Evolutionary conservation across 2,329 filamentous ascomycete genomes (phyloP).

Genomic region (Pseudocercospora macadamiae): DNA sequence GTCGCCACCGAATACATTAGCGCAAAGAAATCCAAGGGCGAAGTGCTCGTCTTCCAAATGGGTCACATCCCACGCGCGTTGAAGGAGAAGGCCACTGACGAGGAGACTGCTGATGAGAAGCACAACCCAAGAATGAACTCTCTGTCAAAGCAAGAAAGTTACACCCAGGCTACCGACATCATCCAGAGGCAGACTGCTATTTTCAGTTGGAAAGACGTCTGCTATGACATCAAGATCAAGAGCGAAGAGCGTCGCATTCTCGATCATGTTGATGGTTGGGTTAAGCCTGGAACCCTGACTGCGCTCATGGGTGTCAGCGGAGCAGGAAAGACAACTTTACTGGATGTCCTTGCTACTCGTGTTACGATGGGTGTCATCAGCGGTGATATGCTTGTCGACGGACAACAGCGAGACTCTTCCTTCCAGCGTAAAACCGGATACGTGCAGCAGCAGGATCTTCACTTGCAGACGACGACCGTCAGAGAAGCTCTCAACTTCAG

Average conservation of each 20-base stretch:
- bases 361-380: slow-evolving; percentile 86
- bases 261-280: slow-evolving; percentile 87
- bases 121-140: slow-evolving; percentile 12
- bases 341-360: slow-evolving; percentile 83
- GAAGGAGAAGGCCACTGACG: slow-evolving; percentile 50
- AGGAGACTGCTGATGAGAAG: slow-evolving; percentile 31
- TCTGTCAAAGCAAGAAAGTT: slow-evolving; percentile 40
- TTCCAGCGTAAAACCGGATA: slow-evolving; percentile 94
- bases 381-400: slow-evolving; percentile 85
- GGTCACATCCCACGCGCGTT: slow-evolving; percentile 55
- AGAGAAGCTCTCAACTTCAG: slow-evolving; percentile 87
- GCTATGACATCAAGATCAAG: slow-evolving; percentile 81
- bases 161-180: slow-evolving; percentile 47
- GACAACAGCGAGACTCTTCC: slow-evolving; percentile 70
- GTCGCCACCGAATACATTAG: slow-evolving; percentile 51
- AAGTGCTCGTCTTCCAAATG: slow-evolving; percentile 54
- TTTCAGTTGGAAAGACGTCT: slow-evolving; percentile 85
- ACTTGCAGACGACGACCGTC: slow-evolving; percentile 81
- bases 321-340: slow-evolving; percentile 89
- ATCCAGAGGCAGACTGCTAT: slow-evolving; percentile 70
- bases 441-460: slow-evolving; percentile 90
- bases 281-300: slow-evolving; percentile 87
- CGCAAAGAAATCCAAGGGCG: slow-evolving; percentile 56
- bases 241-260: slow-evolving; percentile 73
- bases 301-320: slow-evolving; percentile 90